Evolutionary conservation across 495 filamentous ascomycete species (phyloP), one percentile per base, ranked within the genome.

Genomic region (Penicillium pulvis): DNA sequence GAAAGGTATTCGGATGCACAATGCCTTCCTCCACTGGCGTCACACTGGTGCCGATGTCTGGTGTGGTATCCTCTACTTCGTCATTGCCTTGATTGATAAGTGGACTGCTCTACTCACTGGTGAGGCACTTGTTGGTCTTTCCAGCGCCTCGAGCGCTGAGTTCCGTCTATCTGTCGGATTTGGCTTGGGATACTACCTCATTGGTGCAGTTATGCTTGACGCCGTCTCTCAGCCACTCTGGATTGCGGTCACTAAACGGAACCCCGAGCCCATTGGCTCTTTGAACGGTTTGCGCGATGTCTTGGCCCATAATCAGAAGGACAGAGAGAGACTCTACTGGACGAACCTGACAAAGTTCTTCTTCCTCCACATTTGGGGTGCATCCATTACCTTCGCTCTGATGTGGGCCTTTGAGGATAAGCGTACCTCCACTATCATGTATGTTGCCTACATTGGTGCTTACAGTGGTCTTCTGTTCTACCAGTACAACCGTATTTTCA

Each of bases 391-490:
- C 33, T 7, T 52, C 19, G 49, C 49, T 4, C 49, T 52, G 7
- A 36, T 52, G 31, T 52, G 49, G 49, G n/a, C 49, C 11, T 52
- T 52, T 52, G 49, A 52, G 23, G 30, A 52, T 24, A 52, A 31
- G 28, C n/a, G 31, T 9, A 41, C 7, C 2, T 52, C 49, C 31
- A 52, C 49, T 31, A 52, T 52, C 31, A 52, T 52, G 49, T 52
- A 52, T 17, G 31, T 52, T 23, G 35, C 49, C 33, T 52, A 52
- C 19, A n/a, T 52, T 52, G 49, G 49, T 24, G 49, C 49, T 3
- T 52, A 52, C 31, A 52, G 49, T 52, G 49, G 49, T 36, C 31
- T 52, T 52, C 49, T 52, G 8, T 52, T 52, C 49, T 52, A 52
- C 35, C 49, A 52, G 10, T 52, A 41, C 35, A 52, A 52, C n/a